These are phyloP conservation scores for Pisolithus orientalis DNA, from an alignment of 768 basidiomycete genomes.

Conservation along the genomic window DNA sequence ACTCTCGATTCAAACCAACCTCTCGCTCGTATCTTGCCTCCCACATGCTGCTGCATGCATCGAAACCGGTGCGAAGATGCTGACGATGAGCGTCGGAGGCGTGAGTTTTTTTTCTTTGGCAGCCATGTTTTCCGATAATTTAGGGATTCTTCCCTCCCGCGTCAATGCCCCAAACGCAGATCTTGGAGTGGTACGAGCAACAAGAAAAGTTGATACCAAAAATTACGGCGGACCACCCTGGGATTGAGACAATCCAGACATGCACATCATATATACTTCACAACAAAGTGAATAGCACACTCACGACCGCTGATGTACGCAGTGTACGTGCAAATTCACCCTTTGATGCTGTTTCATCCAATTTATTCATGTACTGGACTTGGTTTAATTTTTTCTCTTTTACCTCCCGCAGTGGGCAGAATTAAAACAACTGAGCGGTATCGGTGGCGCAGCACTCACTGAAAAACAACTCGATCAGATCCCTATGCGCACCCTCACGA, in stretches of 20 bases:
- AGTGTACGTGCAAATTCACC: conserved; percentile 21
- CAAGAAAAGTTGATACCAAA: conserved; percentile 11
- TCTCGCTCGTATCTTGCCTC: conserved; percentile 48
- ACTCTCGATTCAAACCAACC: conserved; percentile 42
- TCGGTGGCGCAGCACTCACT: conserved; percentile 39
- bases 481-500: conserved; percentile 24
- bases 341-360: too few relatives aligned
- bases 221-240: conserved; percentile 29
- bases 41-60: conserved; percentile 51
- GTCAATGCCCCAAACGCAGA: conserved; percentile 19
- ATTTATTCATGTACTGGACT: too few relatives aligned
- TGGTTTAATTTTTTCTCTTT: not conserved
- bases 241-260: conserved; percentile 41
- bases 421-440: conserved; percentile 34
- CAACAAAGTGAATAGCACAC: conserved; percentile 33
- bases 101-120: conserved; percentile 30
- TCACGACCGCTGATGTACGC: conserved; percentile 39
- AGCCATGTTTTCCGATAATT: not conserved
- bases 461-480: conserved; percentile 33
- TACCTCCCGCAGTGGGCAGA: conserved; percentile 32
- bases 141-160: not conserved
- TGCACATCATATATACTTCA: conserved; percentile 38
- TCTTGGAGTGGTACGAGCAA: conserved; percentile 38
- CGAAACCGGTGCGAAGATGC: conserved; percentile 40
- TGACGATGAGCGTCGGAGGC: conserved; percentile 44